Percentiles rank a stretch among this genome's conserved stretches.
These are phyloP conservation scores for Cytauxzoon felis DNA, from an alignment of 169 alveolate genomes.

Conservation along the genomic window DNA sequence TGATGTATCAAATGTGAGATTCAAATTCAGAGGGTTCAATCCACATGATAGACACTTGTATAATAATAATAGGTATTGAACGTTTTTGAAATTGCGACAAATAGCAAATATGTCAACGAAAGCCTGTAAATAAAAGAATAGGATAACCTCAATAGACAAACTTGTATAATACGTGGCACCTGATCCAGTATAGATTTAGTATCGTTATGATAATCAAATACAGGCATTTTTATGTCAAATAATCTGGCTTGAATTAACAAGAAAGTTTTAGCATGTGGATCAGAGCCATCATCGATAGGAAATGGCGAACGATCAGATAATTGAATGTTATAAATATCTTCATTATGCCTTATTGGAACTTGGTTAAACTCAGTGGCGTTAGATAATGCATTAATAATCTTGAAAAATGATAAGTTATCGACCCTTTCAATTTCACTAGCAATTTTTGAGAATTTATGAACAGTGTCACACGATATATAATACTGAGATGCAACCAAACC, in stretches of 20 bases:
- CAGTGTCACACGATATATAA: conserved; percentile 59
- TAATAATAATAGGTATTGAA: conserved; percentile 29
- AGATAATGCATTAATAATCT: conserved; percentile 72
- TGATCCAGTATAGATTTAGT: conserved; percentile 57
- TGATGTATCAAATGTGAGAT: conserved; percentile 12
- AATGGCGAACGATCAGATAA: conserved; percentile 81
- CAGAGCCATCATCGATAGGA: conserved; percentile 81
- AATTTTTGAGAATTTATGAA: conserved; percentile 9
- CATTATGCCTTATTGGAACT: conserved; percentile 92
- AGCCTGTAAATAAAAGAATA: conserved; percentile 3
- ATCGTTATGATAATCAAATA: conserved; percentile 59
- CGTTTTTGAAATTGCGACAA: conserved; percentile 30
- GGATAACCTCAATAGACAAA: not conserved
- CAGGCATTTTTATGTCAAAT: conserved; percentile 29
- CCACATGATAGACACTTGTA: conserved; percentile 37
- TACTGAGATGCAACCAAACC: conserved; percentile 65
- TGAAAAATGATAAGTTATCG: conserved; percentile 58
- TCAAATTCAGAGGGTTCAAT: conserved; percentile 6
- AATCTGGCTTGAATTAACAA: conserved; percentile 76
- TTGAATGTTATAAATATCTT: conserved; percentile 87
- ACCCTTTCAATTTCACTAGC: conserved; percentile 4
- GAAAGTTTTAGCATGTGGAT: conserved; percentile 87
- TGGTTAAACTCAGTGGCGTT: conserved; percentile 86
- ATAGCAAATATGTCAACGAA: conserved; percentile 41
- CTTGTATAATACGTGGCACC: conserved; percentile 50